Evolutionary conservation across 495 filamentous ascomycete species (phyloP).

Genomic region (Aspergillus haitiensis): DNA sequence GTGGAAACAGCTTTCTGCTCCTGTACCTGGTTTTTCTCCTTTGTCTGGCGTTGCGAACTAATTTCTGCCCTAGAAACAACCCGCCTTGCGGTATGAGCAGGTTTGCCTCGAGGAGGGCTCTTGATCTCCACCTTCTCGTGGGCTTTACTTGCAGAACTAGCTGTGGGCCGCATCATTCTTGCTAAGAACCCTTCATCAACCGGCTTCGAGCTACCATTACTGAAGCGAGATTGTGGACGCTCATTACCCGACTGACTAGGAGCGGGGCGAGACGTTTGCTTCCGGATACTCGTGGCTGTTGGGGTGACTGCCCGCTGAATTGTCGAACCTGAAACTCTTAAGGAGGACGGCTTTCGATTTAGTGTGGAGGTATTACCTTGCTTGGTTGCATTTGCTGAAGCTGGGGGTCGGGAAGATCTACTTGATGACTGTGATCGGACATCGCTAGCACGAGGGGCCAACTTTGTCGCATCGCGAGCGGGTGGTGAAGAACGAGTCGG

Average conservation of each 20-base stretch:
- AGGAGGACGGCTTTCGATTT: slow-evolving; percentile 46
- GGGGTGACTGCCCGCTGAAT: slow-evolving; percentile 29
- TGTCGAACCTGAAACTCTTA: slow-evolving; percentile 31
- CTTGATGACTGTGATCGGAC: slow-evolving; percentile 66
- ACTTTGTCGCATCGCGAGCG: slow-evolving; percentile 32
- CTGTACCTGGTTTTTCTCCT: slow-evolving; percentile 29
- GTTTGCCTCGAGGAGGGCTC: slow-evolving; percentile 35
- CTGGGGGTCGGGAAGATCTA: slow-evolving; percentile 58
- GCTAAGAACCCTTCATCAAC: slow-evolving; percentile 79
- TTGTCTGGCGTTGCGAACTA: slow-evolving; percentile 20
- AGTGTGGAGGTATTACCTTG: slow-evolving; percentile 36
- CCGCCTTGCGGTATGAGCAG: slow-evolving; percentile 21
- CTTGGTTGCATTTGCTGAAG: slow-evolving; percentile 61
- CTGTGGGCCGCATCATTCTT: slow-evolving; percentile 90
- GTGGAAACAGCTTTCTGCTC: slow-evolving; percentile 21
- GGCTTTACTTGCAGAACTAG: slow-evolving; percentile 72
- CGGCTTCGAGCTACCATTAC: slow-evolving; percentile 43
- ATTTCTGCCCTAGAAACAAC: slow-evolving; percentile 32
- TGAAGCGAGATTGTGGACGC: slow-evolving; percentile 45
- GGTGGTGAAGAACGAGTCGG: slow-evolving; percentile 36
- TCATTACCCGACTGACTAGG: slow-evolving; percentile 31
- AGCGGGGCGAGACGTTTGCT: slow-evolving; percentile 46
- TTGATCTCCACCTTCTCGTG: slow-evolving; percentile 64
- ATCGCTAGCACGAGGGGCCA: slow-evolving; percentile 44
- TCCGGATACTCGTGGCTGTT: slow-evolving; percentile 30